A percentile compares a stretch with the other conserved stretches of the same genome.
Conservation (phyloP, 163 green algal species). For the Scenedesmus sp. region DNA sequence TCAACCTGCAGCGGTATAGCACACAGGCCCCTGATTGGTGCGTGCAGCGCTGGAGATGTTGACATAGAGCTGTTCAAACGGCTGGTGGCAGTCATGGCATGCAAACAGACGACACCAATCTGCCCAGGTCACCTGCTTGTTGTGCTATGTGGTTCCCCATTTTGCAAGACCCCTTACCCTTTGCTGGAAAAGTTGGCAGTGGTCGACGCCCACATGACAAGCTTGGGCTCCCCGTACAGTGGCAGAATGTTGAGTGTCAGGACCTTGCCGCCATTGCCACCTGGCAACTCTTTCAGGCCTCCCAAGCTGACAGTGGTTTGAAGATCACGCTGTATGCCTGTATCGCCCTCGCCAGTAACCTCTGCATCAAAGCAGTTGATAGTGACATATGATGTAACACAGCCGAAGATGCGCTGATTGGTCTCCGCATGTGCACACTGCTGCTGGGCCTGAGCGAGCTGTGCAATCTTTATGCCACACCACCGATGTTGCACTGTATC, state of each 20-base stretch:
- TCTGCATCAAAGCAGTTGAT: not conserved
- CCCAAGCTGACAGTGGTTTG: not conserved
- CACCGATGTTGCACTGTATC: too few relatives aligned
- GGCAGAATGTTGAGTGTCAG: slow-evolving; percentile 14
- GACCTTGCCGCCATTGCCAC: slow-evolving; percentile 11
- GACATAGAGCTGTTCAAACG: not conserved
- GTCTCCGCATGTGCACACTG: too few relatives aligned
- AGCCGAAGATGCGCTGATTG: not conserved
- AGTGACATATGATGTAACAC: too few relatives aligned
- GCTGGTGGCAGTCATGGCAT: not conserved
- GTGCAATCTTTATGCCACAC: too few relatives aligned
- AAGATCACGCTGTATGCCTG: not conserved
- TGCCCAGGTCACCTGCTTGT: too few relatives aligned
- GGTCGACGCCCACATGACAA: not conserved
- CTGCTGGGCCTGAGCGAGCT: too few relatives aligned
- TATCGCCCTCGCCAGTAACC: not conserved
- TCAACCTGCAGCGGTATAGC: not conserved
- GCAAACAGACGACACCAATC: too few relatives aligned
- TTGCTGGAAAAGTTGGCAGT: not conserved
- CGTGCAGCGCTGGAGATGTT: too few relatives aligned
- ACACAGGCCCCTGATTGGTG: not conserved
- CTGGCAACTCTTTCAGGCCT: not conserved
- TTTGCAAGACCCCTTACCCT: not conserved
- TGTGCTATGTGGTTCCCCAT: too few relatives aligned
- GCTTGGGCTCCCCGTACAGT: not conserved